phyloP scores from a whole-genome alignment of 306 rosid species.

The Acmispon strigosus region DNA sequence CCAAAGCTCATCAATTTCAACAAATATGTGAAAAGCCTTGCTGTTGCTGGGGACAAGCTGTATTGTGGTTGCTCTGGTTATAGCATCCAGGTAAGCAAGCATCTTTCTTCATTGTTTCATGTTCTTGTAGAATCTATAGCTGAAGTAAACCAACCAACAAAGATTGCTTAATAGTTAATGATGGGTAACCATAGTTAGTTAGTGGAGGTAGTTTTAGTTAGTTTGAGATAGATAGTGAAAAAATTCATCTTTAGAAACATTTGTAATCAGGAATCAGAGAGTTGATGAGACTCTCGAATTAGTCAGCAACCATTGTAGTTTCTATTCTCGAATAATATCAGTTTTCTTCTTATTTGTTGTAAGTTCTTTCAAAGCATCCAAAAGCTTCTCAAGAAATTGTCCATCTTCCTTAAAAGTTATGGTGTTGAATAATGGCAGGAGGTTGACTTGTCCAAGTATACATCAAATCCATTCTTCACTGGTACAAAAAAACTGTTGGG shows the following conservation, averaged over 20 bases:
- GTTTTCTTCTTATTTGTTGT: no score
- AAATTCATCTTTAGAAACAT: no score
- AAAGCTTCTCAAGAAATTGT: constrained; percentile 1
- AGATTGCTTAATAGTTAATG: not conserved
- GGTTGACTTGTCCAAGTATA: constrained; percentile 54
- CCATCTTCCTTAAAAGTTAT: constrained; percentile 7
- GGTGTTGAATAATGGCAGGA: constrained; percentile 47
- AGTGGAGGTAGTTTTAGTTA: no score
- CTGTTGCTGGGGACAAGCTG: constrained; percentile 56
- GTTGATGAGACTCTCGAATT: no score
- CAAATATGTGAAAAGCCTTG: constrained; percentile 72
- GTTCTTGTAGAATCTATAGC: not conserved
- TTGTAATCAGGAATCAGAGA: no score
- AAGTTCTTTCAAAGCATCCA: constrained; percentile 3
- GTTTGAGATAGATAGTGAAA: no score
- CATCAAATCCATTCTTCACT: constrained; percentile 61
- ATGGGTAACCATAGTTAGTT: no score
- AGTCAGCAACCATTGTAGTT: no score
- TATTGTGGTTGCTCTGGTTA: constrained; percentile 88
- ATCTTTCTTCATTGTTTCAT: not conserved
- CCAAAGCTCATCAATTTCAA: constrained; percentile 73
- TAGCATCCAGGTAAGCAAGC: constrained; percentile 59
- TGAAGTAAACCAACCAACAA: not conserved
- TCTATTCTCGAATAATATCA: no score
- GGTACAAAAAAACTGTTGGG: constrained; percentile 76